Evolutionary conservation across 495 filamentous ascomycete genomes (phyloP).

Genomic region (Xeromyces bisporus): DNA sequence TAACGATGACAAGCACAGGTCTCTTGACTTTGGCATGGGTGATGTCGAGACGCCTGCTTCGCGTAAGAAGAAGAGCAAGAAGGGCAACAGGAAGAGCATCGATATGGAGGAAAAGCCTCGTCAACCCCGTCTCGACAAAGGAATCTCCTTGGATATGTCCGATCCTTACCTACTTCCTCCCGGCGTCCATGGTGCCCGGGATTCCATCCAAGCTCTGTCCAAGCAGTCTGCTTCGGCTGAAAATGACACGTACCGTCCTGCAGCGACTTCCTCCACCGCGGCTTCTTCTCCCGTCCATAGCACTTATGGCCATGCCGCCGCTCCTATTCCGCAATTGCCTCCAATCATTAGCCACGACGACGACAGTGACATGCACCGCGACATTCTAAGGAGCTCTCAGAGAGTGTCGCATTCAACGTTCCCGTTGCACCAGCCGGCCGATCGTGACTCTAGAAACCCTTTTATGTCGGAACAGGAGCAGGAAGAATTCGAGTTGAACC

Average conservation of each 20-base stretch:
- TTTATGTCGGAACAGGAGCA: slow-evolving; percentile 3
- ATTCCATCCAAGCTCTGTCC: slow-evolving; percentile 75
- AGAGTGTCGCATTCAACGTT: slow-evolving; percentile 48
- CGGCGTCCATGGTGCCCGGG: slow-evolving; percentile 55
- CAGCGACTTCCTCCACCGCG: slow-evolving; percentile 43
- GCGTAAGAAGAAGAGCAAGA: no score
- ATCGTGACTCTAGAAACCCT: slow-evolving; percentile 6
- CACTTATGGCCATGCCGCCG: slow-evolving; percentile 46
- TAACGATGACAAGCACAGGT: slow-evolving; percentile 72
- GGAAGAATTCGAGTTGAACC: slow-evolving; percentile 8
- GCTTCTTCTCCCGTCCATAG: slow-evolving; percentile 42
- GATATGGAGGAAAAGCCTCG: slow-evolving; percentile 31
- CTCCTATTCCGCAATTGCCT: slow-evolving; percentile 21
- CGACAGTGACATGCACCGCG: slow-evolving; percentile 45
- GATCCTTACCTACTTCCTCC: slow-evolving; percentile 79
- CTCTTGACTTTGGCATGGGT: slow-evolving; percentile 81
- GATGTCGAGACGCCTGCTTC: slow-evolving; percentile 19
- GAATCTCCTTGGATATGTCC: slow-evolving; percentile 66
- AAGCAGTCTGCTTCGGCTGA: slow-evolving; percentile 45
- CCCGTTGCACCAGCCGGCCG: slow-evolving; percentile 18
- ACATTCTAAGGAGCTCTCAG: slow-evolving; percentile 44
- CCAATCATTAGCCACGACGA: no score
- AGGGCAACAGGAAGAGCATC: no score
- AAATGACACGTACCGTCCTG: slow-evolving; percentile 74
- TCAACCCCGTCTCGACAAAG: slow-evolving; percentile 34